These are phyloP conservation scores for Boletus patriciae DNA, from an alignment of 768 basidiomycete species.

Conservation along the genomic window DNA sequence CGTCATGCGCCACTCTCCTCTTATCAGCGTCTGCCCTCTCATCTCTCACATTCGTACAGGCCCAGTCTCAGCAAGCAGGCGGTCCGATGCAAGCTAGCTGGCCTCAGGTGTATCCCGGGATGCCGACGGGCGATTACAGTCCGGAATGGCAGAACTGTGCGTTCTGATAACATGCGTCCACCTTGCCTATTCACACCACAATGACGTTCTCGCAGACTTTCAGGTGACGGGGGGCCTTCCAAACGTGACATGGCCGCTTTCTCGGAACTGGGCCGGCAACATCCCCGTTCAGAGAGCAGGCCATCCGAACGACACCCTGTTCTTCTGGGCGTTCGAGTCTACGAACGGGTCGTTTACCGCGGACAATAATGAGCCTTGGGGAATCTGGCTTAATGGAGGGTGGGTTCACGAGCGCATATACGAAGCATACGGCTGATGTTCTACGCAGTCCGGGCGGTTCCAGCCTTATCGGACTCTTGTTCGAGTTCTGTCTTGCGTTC, in stretches of 20 bases:
- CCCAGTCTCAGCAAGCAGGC: background rate
- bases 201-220: slow-evolving; percentile 45
- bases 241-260: slow-evolving; percentile 51
- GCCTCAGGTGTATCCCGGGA: slow-evolving; percentile 43
- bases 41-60: background rate
- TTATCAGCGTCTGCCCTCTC: background rate
- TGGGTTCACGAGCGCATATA: slow-evolving; percentile 26
- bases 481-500: slow-evolving; percentile 46
- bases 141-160: slow-evolving; percentile 63
- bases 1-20: background rate
- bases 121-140: slow-evolving; percentile 47
- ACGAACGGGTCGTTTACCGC: slow-evolving; percentile 53
- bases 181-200: background rate
- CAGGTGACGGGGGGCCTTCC: slow-evolving; percentile 56
- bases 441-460: slow-evolving; percentile 59
- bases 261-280: slow-evolving; percentile 61
- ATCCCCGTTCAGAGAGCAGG: slow-evolving; percentile 57
- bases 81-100: slow-evolving; percentile 15
- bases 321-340: slow-evolving; percentile 65
- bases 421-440: background rate
- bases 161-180: slow-evolving; percentile 15
- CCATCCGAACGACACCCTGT: slow-evolving; percentile 66
- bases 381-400: slow-evolving; percentile 74
- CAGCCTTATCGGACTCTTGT: slow-evolving; percentile 59
- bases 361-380: slow-evolving; percentile 53